phyloP scores from a whole-genome alignment of 2,329 filamentous ascomycete species.

The Talaromyces piceae region DNA sequence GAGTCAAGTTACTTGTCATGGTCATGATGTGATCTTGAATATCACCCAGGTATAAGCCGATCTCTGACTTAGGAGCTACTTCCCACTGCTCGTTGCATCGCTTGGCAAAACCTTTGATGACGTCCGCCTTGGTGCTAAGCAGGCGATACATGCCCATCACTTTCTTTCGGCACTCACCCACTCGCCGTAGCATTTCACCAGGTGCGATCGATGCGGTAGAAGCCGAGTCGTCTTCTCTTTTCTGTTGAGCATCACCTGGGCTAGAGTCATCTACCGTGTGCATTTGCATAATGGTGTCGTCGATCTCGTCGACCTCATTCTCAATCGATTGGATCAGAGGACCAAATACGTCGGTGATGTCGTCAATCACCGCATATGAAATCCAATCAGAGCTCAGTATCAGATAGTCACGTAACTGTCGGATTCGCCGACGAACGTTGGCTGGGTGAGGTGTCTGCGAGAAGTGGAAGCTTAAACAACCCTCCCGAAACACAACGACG shows the following conservation, averaged over 20 bases:
- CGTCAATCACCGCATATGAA: constrained; percentile 94
- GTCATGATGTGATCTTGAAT: constrained; percentile 99
- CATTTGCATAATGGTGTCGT: constrained; percentile 78
- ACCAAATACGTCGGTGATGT: constrained; percentile 94
- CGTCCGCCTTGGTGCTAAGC: constrained; percentile 93
- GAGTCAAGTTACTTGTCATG: constrained; percentile 92
- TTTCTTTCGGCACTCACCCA: constrained; percentile 91
- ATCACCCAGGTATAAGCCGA: constrained; percentile 94
- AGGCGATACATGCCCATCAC: constrained; percentile 94
- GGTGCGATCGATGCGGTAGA: constrained; percentile 42
- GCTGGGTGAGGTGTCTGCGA: constrained; percentile 92
- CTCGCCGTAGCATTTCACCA: constrained; percentile 80
- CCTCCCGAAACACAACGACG: constrained; percentile 91
- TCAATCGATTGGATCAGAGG: constrained; percentile 90
- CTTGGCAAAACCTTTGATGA: constrained; percentile 98
- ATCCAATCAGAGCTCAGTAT: constrained; percentile 96
- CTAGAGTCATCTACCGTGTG: constrained; percentile 52
- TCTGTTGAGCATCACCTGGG: constrained; percentile 27
- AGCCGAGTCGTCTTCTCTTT: constrained; percentile 21
- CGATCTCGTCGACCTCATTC: constrained; percentile 93
- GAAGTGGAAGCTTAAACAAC: constrained; percentile 94
- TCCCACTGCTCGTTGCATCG: constrained; percentile 98
- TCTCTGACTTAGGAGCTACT: constrained; percentile 87
- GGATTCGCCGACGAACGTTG: constrained; percentile 87
- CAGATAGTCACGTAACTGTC: constrained; percentile 88